A percentile compares a stretch with the other conserved stretches of the same genome.
phyloP scores from a whole-genome alignment of 805 yeast genomes.

The Wickerhamiella musiphila region DNA sequence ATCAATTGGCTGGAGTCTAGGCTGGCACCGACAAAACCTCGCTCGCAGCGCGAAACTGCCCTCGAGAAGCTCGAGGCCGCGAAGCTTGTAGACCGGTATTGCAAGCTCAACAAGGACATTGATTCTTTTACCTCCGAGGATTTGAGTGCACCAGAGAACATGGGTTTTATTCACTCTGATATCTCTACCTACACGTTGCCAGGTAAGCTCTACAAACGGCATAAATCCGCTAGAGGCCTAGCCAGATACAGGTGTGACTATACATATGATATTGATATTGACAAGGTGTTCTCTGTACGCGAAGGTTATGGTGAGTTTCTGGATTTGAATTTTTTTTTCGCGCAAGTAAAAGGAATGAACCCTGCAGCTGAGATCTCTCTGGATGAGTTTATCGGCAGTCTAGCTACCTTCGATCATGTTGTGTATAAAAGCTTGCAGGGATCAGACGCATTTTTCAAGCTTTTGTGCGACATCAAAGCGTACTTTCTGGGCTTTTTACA shows the following conservation, averaged over 20 bases:
- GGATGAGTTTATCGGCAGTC: slow-evolving; percentile 31
- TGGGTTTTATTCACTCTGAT: too few relatives aligned
- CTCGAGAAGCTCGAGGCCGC: slow-evolving; percentile 54
- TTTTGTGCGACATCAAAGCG: slow-evolving; percentile 27
- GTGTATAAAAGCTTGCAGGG: slow-evolving; percentile 12
- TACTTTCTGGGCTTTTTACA: slow-evolving; percentile 36
- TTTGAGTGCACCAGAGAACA: too few relatives aligned
- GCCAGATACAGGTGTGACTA: slow-evolving; percentile 30
- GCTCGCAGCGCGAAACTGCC: slow-evolving; percentile 34
- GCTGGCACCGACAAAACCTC: slow-evolving; percentile 18
- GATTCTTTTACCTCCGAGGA: too few relatives aligned
- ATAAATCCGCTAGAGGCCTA: slow-evolving; percentile 5
- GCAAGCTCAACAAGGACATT: not conserved
- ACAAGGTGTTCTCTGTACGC: slow-evolving; percentile 34
- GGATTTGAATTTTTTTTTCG: slow-evolving; percentile 20
- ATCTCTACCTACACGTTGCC: too few relatives aligned
- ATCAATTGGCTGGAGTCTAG: not conserved
- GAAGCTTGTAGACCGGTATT: slow-evolving; percentile 31
- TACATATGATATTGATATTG: slow-evolving; percentile 33
- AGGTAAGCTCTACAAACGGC: not conserved
- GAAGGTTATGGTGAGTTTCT: slow-evolving; percentile 37
- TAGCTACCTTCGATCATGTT: slow-evolving; percentile 22
- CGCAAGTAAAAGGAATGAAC: slow-evolving; percentile 21
- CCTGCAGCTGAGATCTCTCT: slow-evolving; percentile 22
- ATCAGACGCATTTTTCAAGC: slow-evolving; percentile 25